phyloP scores from a whole-genome alignment of 1,139 yeast genomes.

The Meyerozyma sp. region DNA sequence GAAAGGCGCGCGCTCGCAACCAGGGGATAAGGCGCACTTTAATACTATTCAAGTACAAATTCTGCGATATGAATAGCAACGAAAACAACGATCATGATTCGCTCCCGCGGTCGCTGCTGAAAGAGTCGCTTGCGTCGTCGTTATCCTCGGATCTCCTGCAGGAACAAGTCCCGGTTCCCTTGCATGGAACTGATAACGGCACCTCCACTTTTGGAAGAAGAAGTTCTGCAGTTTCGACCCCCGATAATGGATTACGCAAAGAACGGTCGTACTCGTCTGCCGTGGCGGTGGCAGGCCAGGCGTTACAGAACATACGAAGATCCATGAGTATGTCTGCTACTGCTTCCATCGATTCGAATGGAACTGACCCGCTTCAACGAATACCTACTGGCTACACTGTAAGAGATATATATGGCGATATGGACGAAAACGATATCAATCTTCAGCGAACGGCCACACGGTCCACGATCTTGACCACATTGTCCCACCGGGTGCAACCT shows the following conservation, averaged over 20 bases:
- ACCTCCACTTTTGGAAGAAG: not conserved
- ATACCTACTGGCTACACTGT: conserved; percentile 8
- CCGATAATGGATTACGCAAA: not conserved
- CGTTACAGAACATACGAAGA: not conserved
- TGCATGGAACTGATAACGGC: not conserved
- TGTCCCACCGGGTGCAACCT: conserved; percentile 12
- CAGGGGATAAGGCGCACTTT: not conserved
- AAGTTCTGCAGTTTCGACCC: not conserved
- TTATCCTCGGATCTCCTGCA: not conserved
- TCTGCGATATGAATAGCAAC: not conserved
- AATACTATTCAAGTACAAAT: too few species aligned
- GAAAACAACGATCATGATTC: not conserved
- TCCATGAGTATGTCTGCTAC: not conserved
- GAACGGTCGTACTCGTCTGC: conserved; percentile 1
- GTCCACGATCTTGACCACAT: conserved; percentile 28
- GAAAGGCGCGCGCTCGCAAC: not conserved
- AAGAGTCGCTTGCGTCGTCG: conserved; percentile 1
- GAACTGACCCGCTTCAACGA: not conserved
- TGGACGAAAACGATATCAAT: conserved; percentile 22
- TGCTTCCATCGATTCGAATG: not conserved
- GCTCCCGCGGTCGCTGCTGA: not conserved
- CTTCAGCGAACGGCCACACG: conserved; percentile 34
- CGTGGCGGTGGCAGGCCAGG: conserved; percentile 1
- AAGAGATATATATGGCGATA: conserved; percentile 15
- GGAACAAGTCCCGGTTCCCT: not conserved